These are phyloP conservation scores for Pyracantha coccinea DNA, from an alignment of 331 rosid genomes.

Conservation along the genomic window DNA sequence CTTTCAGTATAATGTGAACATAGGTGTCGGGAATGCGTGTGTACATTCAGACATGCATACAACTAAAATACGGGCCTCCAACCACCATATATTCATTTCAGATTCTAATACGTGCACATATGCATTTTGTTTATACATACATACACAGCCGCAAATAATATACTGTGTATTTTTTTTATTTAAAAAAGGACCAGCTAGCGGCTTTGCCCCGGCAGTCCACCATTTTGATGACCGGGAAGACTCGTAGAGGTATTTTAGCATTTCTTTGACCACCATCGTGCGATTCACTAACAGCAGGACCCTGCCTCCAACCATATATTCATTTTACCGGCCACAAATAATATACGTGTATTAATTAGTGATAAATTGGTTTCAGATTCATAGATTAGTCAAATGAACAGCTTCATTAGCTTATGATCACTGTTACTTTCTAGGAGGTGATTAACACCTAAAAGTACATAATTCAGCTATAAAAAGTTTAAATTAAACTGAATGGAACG, in stretches of 20 bases:
- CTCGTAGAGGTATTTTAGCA: too few species aligned
- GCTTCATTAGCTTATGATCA: neutral
- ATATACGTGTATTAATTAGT: too few species aligned
- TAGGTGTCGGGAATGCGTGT: neutral
- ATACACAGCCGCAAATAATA: neutral
- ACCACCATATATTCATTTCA: neutral
- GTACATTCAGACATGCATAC: neutral
- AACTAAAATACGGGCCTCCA: neutral
- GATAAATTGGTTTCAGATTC: too few species aligned
- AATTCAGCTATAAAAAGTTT: neutral
- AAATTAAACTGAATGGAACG: neutral
- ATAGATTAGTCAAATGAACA: neutral
- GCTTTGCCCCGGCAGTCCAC: too few species aligned
- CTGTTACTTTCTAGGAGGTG: neutral
- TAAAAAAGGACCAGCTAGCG: too few species aligned
- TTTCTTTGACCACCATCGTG: too few species aligned
- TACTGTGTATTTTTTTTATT: too few species aligned
- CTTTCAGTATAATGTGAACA: neutral
- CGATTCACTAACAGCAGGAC: too few species aligned
- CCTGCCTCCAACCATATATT: too few species aligned
- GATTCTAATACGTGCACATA: neutral
- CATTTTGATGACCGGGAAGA: rapidly evolving
- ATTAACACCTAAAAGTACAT: neutral
- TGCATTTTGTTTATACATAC: neutral
- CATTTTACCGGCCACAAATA: too few species aligned